These are phyloP conservation scores for Rugonectria rugulosa DNA, from an alignment of 2,329 filamentous ascomycete genomes.

Conservation along the genomic window DNA sequence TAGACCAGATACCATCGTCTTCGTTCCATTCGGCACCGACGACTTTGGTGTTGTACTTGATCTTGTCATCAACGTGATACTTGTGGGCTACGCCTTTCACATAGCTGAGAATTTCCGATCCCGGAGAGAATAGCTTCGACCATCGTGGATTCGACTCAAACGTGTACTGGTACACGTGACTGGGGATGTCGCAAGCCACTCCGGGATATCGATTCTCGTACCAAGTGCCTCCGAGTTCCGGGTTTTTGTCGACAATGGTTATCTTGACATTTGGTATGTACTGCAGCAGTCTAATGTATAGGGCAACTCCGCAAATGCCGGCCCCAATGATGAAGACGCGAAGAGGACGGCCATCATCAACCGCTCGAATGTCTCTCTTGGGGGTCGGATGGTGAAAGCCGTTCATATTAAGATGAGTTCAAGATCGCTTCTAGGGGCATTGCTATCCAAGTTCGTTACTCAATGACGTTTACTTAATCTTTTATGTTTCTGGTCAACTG, in stretches of 20 bases:
- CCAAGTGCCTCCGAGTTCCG: conserved; percentile 18
- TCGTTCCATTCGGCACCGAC: too few species aligned
- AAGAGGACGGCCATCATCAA: not conserved
- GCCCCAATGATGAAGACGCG: conserved; percentile 15
- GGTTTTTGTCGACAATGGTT: conserved; percentile 18
- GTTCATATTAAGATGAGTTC: too few species aligned
- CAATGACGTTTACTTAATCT: too few species aligned
- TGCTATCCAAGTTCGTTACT: too few species aligned
- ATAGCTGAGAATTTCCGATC: not conserved
- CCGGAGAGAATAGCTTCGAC: not conserved
- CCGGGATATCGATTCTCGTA: conserved; percentile 18
- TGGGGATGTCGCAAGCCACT: conserved; percentile 14
- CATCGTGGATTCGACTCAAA: conserved; percentile 12
- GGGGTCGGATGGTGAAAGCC: too few species aligned
- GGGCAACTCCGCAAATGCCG: conserved; percentile 15
- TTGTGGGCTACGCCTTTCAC: not conserved
- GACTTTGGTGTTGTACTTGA: too few species aligned
- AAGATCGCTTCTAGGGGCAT: too few species aligned
- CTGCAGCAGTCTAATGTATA: not conserved
- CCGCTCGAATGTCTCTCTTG: too few species aligned
- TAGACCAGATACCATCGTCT: not conserved
- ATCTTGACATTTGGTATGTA: not conserved
- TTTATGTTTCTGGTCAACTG: too few species aligned
- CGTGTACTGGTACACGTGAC: conserved; percentile 9
- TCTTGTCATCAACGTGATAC: not conserved